Percentiles rank a stretch among this genome's conserved stretches.
Evolutionary conservation across 352 stramenopile species (phyloP).

Genomic region (Phytophthora ohioensis): DNA sequence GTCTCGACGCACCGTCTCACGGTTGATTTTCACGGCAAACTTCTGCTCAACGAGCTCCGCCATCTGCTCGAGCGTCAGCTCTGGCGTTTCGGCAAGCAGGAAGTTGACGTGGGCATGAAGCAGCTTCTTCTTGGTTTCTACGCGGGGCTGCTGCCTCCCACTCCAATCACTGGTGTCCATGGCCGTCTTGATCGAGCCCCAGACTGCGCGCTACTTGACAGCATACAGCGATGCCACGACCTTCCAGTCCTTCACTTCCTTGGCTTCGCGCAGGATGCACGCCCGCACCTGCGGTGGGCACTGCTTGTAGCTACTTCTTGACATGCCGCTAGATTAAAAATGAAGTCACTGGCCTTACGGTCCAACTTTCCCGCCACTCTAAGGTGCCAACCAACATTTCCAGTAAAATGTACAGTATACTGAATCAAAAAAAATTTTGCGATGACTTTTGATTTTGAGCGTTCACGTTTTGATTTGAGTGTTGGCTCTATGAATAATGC

Average conservation of each 20-base stretch:
- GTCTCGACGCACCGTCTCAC: not conserved
- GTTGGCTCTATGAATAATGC: too few relatives aligned
- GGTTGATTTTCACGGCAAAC: not conserved
- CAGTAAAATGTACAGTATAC: too few relatives aligned
- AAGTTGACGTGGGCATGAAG: not conserved
- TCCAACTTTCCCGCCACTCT: too few relatives aligned
- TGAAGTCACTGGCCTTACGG: too few relatives aligned
- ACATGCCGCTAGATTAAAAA: too few relatives aligned
- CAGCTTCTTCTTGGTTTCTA: not conserved
- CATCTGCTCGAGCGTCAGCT: not conserved
- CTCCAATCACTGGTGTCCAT: not conserved
- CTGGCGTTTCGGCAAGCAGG: not conserved
- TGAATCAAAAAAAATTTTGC: too few relatives aligned
- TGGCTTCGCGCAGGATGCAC: not conserved
- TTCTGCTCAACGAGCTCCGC: slow-evolving; percentile 1
- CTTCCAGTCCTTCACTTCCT: not conserved
- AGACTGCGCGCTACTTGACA: not conserved
- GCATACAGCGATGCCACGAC: not conserved
- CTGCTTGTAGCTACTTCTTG: not conserved
- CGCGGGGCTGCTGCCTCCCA: not conserved
- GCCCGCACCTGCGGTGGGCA: not conserved
- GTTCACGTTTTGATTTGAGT: too few relatives aligned
- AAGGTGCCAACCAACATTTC: too few relatives aligned
- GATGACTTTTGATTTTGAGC: too few relatives aligned
- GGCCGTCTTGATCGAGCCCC: not conserved